phyloP scores from a whole-genome alignment of 345 rosid species.

The Melaleuca alternifolia region DNA sequence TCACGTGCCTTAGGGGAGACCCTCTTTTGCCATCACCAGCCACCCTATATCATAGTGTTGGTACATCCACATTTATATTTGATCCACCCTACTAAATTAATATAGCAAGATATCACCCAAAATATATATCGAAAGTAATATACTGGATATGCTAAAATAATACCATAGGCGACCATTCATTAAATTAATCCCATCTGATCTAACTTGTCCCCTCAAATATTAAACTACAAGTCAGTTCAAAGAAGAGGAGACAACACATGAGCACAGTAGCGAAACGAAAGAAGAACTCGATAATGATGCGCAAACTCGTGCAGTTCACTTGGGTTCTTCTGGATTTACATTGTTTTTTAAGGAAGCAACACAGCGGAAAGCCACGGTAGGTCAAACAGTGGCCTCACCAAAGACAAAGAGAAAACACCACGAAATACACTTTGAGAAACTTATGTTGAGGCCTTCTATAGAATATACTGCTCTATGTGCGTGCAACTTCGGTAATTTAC shows the following conservation, averaged over 20 bases:
- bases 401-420: background rate
- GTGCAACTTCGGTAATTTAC: background rate
- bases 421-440: conserved; percentile 8
- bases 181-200: background rate
- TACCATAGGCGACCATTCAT: background rate
- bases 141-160: background rate
- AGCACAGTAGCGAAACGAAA: background rate
- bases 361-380: background rate
- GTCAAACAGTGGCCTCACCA: conserved; percentile 3
- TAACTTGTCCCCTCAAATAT: background rate
- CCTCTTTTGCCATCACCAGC: background rate
- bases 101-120: background rate
- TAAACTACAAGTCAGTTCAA: background rate
- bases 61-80: background rate
- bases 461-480: background rate
- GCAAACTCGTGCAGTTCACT: background rate
- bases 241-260: background rate
- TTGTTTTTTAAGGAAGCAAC: background rate
- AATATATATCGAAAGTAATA: background rate
- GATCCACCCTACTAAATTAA: background rate
- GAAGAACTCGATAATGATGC: background rate
- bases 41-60: background rate
- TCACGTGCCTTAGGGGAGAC: background rate
- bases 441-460: background rate
- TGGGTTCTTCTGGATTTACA: background rate